Evolutionary conservation across 176 grass and related monocot genomes (phyloP), one percentile per base, ranked within the genome.

Genomic region (Paspalum vaginatum): DNA sequence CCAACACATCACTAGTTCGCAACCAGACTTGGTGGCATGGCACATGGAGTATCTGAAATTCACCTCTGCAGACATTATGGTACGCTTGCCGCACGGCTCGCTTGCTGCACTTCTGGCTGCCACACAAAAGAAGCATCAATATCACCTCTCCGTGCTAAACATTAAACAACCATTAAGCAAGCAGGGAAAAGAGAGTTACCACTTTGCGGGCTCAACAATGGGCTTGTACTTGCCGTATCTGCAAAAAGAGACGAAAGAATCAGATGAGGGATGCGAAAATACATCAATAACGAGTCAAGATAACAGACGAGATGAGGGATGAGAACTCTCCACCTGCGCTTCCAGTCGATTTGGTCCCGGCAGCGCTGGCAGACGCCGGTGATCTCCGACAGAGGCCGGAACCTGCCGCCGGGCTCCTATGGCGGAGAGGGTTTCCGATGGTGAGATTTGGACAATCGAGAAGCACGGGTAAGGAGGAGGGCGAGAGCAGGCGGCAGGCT

Each of bases 331-430:
- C n/a, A 98, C 95, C 81, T 94, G 79, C 95, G 90, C 72, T 98
- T 98, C 95, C 95, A 98, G 81, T 98, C 95, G 83, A 98, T 98
- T 68, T 98, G 95, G 27, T 94, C 92, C 87, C 80, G 85, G 72
- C 95, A 98, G 83, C 92, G 92, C 66, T 86, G 88, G 88, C 95
- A 98, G 5, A 98, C 95, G 64, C 95, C 92, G 69, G 92, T 94
- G 77, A 98, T 94, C 62, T 90, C 90, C 10, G 95, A 75, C 37
- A 87, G 53, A 56, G 92, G 95, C 43, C 84, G 90, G 74, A 91
- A 88, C 79, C 77, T 95, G 41, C 95, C 95, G 1, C 95, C 95
- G 32, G 91, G 83, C 83, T 98, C 95, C 95, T 98, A 65, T 45
- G 27, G 59, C 74, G 59, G 47, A 80, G 39, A 65, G 60, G 79